Base-by-base conservation (phyloP, 805 yeast genomes). In the Ogataea polymorpha region DNA sequence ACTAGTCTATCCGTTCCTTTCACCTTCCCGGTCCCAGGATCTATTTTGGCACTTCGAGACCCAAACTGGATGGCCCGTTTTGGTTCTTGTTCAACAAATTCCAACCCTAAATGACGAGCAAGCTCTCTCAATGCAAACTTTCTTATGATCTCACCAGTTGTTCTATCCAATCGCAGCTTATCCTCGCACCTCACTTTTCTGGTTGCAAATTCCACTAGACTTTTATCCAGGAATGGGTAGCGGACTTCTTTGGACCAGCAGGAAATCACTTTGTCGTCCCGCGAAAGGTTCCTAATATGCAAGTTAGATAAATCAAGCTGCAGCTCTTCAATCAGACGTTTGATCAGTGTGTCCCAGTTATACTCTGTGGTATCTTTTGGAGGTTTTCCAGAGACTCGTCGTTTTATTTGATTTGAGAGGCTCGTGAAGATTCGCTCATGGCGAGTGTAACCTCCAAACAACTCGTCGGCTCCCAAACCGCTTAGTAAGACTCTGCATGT, bases 61-160 rank as follows among this genome's bases (percentile, higher is more conserved):
- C 99, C 99, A 62, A 93, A 93, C 58, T 93, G 99, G 45, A 93
- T 89, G 0, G 99, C 99, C 34, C 99, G 70, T 58, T 93, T 93
- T 1, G 84, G 78, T 56, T 93, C 98, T 16, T 70, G 67, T 13
- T 79, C 65, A 0, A 89, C 93, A 59, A 71, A 72, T 0, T 48
- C 58, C 14, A 82, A 49, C 0, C 53, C 58, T 25, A 58, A 39
- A 2, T n/a, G 9, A 0, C 48, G 49, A 0, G 97, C 96, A 6
- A 86, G 55, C 35, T 66, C 61, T 35, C 98, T 63, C 30, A 93
- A 63, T 1, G 84, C 61, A 46, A 62, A 66, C 58, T 89, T 89
- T 43, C 66, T 53, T 5, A 47, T 48, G 25, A 66, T 58, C 24
- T 62, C 63, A 2, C 71, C 71, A 3, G 56, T 50, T 6, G 36